Evolutionary conservation across 2,329 filamentous ascomycete genomes (phyloP), one percentile per base, ranked within the genome.

Genomic region (Gnomoniopsis smithogilvyi): DNA sequence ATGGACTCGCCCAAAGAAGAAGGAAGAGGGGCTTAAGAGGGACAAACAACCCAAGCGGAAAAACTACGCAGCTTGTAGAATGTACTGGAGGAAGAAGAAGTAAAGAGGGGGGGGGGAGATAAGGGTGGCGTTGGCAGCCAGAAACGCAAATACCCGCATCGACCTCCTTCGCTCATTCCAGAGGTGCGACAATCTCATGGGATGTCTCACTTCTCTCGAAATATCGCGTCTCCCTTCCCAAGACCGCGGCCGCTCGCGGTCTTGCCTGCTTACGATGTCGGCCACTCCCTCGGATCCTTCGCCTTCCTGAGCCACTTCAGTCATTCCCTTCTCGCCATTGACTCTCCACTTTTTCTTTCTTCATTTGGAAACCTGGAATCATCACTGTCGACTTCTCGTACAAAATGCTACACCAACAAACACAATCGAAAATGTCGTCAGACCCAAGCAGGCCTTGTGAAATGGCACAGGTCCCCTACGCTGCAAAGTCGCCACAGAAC

Each of bases 401-500:
- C 3, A 30, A 36, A 43, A 15, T 45, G 50, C 15, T 17, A 21
- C 38, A n/a, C 24, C 36, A 41, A 19, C 36, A 17, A 43, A 41
- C 6, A 14, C 36, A 15, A 41, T 12, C 36, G 12, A 41, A 52
- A 8, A 12, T 30, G 41, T 19, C 24, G 26, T 46, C 41, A n/a
- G 21, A 54, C 26, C n/a, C 43, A 22, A 10, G 45, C 30, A 41
- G 12, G 3, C 51, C 15, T 26, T n/a, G 45, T 45, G 33, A 61
- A 22, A 61, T 61, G 59, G 57, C 57, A 41, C 59, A 58, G 19
- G 46, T 21, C 14, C 24, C 41, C 4, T 51, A 49, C 51, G 36
- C 12, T 46, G 19, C 15, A 36, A 48, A 41, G 4, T 19, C 50
- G 55, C 41, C 50, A 14, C 50, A 52, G 33, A 45, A 46, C 34